phyloP scores from a whole-genome alignment of 139 green algal genomes.

The Volvox reticuliferus region DNA sequence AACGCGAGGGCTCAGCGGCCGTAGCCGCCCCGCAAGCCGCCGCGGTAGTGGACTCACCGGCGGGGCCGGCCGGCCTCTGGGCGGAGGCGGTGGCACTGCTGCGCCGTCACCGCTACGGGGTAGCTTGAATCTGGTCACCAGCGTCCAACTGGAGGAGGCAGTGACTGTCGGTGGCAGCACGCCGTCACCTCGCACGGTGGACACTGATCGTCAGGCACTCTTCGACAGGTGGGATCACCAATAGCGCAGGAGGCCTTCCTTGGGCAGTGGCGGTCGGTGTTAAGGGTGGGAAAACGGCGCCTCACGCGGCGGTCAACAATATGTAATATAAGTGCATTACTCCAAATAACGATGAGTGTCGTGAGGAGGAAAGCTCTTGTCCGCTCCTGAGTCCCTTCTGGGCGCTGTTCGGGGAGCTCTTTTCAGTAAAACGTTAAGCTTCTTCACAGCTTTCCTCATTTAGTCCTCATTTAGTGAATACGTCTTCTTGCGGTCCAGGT shows the following conservation, averaged over 20 bases:
- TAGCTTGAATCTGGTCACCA: not conserved
- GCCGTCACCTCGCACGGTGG: not conserved
- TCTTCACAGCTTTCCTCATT: not conserved
- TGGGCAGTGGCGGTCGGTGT: not conserved
- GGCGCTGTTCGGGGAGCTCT: not conserved
- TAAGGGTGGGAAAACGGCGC: not conserved
- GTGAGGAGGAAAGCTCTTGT: not conserved
- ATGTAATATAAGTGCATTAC: too few relatives aligned
- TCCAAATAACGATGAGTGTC: too few relatives aligned
- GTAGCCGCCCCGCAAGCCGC: not conserved
- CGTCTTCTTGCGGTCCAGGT: not conserved
- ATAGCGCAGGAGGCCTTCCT: not conserved
- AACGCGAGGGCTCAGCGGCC: not conserved
- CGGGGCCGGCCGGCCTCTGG: not conserved
- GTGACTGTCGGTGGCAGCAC: not conserved
- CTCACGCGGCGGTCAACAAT: too few relatives aligned
- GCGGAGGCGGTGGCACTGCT: not conserved
- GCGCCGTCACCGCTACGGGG: slow-evolving; percentile 16
- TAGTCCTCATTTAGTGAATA: not conserved
- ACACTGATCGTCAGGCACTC: not conserved
- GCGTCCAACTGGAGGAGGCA: not conserved
- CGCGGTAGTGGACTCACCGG: not conserved
- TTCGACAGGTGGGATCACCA: not conserved
- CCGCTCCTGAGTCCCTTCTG: not conserved
- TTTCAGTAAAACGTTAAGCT: not conserved